Conservation (phyloP, 2,329 filamentous ascomycete genomes). For the Pseudogymnoascus sp. region DNA sequence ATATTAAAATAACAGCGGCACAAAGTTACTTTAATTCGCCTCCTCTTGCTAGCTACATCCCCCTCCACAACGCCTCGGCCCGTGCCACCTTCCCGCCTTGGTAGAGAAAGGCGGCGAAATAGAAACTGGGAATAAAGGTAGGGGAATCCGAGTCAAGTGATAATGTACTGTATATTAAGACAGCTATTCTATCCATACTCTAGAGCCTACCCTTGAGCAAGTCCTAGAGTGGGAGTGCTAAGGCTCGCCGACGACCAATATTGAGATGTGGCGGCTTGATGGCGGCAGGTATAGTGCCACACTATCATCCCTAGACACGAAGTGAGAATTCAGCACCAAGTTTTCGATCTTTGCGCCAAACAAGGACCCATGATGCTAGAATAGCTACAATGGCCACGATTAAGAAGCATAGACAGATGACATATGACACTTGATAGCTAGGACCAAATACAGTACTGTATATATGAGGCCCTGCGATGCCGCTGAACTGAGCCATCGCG, state of each 20-base stretch:
- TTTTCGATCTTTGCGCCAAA: slow-evolving; percentile 20
- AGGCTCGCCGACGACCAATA: background rate
- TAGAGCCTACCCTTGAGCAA: background rate
- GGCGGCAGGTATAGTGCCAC: background rate
- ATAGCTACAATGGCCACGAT: slow-evolving; percentile 26
- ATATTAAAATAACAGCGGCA: background rate
- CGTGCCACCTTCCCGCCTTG: background rate
- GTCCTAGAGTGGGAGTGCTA: background rate
- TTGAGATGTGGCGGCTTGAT: background rate
- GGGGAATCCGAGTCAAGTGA: background rate
- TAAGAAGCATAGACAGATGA: slow-evolving; percentile 30
- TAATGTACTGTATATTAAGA: background rate
- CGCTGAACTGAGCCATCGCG: slow-evolving; percentile 35
- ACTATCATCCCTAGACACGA: background rate
- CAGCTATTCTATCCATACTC: background rate
- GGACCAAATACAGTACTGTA: slow-evolving; percentile 35
- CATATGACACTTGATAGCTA: slow-evolving; percentile 31
- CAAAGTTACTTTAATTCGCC: background rate
- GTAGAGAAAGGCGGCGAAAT: background rate
- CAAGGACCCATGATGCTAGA: slow-evolving; percentile 21
- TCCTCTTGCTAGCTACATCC: background rate
- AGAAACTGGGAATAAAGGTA: background rate
- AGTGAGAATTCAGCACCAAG: background rate
- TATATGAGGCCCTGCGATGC: slow-evolving; percentile 34
- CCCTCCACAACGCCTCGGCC: background rate